Evolutionary conservation across 176 grass and related monocot genomes (phyloP).

Genomic region (Avena atlantica): DNA sequence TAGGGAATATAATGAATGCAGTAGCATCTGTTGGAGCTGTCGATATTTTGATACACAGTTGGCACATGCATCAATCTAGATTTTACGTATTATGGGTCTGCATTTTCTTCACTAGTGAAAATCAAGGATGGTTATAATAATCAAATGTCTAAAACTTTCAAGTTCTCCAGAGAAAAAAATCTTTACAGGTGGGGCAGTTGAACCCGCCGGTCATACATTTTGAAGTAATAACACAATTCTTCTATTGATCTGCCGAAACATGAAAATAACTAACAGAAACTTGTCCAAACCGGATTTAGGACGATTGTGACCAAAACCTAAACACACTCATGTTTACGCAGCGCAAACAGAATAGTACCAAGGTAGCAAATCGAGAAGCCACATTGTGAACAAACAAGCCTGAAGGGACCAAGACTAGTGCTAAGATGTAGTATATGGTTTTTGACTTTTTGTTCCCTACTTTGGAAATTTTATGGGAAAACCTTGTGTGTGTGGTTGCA

Average conservation of each 20-base stretch:
- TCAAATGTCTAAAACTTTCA: slow-evolving; percentile 1
- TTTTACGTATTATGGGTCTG: not conserved
- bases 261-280: not conserved
- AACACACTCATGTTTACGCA: not conserved
- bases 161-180: not conserved
- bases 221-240: not conserved
- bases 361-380: slow-evolving; percentile 5
- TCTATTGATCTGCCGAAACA: slow-evolving; percentile 18
- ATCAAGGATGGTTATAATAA: slow-evolving; percentile 29
- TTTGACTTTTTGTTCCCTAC: not conserved
- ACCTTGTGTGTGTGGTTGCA: not conserved
- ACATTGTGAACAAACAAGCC: not conserved
- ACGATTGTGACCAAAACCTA: not conserved
- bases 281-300: slow-evolving; percentile 4
- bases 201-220: not conserved
- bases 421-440: not conserved
- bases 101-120: not conserved
- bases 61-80: slow-evolving; percentile 8
- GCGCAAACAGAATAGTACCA: slow-evolving; percentile 7
- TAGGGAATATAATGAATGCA: not conserved
- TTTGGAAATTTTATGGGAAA: not conserved
- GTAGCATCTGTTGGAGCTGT: not conserved
- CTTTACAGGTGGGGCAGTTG: not conserved
- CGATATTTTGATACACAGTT: not conserved
- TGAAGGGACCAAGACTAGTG: slow-evolving; percentile 3